phyloP scores from a whole-genome alignment of 306 rosid genomes.

The Astragalus glycyphyllos region DNA sequence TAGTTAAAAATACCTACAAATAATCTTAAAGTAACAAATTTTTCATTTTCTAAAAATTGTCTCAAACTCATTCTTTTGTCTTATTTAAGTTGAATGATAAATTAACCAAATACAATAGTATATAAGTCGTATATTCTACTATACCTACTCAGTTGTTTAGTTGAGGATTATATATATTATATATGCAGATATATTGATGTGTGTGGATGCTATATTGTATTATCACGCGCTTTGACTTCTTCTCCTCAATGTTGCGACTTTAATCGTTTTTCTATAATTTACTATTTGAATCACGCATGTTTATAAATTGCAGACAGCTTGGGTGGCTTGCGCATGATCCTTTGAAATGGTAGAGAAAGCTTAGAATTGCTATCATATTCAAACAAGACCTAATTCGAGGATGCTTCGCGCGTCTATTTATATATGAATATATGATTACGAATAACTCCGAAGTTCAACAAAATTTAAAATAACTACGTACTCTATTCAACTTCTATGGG shows the following conservation, averaged over 20 bases:
- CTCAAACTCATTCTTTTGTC: too few relatives aligned
- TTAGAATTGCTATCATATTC: not conserved
- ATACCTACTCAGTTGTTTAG: too few relatives aligned
- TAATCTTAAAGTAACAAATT: too few relatives aligned
- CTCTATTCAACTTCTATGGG: not conserved
- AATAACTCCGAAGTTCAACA: not conserved
- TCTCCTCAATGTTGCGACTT: not conserved
- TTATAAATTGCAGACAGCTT: slow-evolving; percentile 23
- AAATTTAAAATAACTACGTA: not conserved
- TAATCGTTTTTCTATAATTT: not conserved
- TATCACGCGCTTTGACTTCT: not conserved
- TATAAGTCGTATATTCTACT: too few relatives aligned
- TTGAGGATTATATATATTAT: too few relatives aligned
- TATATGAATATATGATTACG: not conserved
- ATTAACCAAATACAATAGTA: too few relatives aligned
- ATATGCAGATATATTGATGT: too few relatives aligned
- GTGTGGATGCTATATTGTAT: too few relatives aligned
- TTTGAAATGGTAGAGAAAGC: not conserved
- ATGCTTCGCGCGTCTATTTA: not conserved
- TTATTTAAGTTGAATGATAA: too few relatives aligned
- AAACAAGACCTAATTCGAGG: slow-evolving; percentile 6
- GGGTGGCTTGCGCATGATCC: too few relatives aligned
- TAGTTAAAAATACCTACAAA: too few relatives aligned
- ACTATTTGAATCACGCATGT: slow-evolving; percentile 15
- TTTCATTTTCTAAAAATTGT: too few relatives aligned